Base-by-base conservation (phyloP, 768 basidiomycete genomes). In the Mrakia blollopis region DNA sequence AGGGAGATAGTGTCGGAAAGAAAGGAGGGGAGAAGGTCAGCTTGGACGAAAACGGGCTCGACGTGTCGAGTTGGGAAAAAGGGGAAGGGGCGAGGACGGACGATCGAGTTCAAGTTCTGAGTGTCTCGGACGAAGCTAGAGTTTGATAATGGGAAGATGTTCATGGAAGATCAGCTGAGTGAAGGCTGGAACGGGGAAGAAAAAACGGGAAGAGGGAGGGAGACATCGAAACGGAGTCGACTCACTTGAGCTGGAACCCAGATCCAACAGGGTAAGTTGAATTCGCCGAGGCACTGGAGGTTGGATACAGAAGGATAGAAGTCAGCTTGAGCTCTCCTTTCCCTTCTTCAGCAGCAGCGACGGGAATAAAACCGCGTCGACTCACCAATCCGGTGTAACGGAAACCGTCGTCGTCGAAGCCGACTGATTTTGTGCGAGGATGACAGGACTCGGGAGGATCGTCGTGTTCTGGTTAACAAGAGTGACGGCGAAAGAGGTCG, bases 391-490 rank as follows among this genome's bases (percentile, higher is more conserved):
- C 11, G 73, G 60, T 3, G 73, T 32, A 14, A 73, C n/a, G 13
- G 39, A 41, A 35, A 73, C 28, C 41, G 23, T 37, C 21, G 60
- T 47, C n/a, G 60, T 32, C 16, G 73, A 73, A n/a, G 73, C 16
- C 35, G 35, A 21, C 60, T 73, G 73, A n/a, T 30, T 44, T 28
- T 63, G 2, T 7, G 21, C 73, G 18, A 73, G 37, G 39, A 73
- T 41, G 16, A 61, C 30, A 25, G 73, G 39, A n/a, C 41, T 32
- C 14, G 60, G 44, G 32, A 65, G 32, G 10, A 65, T 0, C 1
- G 61, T 44, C 39, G 28, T 73, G 41, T 60, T 44, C 41, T 63
- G 73, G 61, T 60, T 39, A 8, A 61, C 60, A 44, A 73, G 73
- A 28, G 60, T 44, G 41, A 73, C 32, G n/a, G 73, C 73, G n/a